Percentiles rank a stretch among this genome's conserved stretches.
Evolutionary conservation across 1,284 basidiomycete species (phyloP).

Genomic region (Apiotrichum laibachii): DNA sequence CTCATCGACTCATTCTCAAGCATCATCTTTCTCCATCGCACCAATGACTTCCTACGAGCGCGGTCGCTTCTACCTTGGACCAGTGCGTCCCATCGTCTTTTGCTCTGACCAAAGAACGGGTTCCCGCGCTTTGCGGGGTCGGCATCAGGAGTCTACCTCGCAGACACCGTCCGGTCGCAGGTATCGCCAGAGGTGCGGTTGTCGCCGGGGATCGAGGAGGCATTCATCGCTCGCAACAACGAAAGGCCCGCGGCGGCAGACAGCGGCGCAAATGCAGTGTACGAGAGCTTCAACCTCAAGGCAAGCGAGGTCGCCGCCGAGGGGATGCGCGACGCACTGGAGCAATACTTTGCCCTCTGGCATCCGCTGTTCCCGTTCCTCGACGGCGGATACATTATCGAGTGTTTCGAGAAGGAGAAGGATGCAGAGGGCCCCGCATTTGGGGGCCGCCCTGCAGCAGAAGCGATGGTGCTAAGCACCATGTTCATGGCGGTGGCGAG

Average conservation of each 20-base stretch:
- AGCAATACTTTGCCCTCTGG: constrained; percentile 28
- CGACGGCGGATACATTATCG: constrained; percentile 22
- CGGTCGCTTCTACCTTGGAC: constrained; percentile 29
- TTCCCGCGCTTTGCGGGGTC: constrained; percentile 32
- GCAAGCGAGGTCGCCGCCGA: constrained; percentile 10
- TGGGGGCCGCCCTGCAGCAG: constrained; percentile 9
- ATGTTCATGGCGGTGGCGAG: constrained; percentile 19
- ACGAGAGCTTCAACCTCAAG: constrained; percentile 12
- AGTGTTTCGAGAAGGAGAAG: constrained; percentile 17
- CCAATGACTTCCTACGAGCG: constrained; percentile 15
- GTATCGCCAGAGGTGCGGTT: constrained; percentile 1
- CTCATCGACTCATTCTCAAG: too few species aligned
- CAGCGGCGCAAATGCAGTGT: constrained; percentile 7
- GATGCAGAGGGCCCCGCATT: constrained; percentile 14
- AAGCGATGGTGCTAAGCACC: constrained; percentile 19
- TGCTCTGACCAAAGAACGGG: constrained; percentile 19
- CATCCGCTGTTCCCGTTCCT: constrained; percentile 34
- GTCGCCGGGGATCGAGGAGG: constrained; percentile 21
- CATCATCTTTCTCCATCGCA: neutral
- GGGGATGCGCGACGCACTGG: constrained; percentile 14
- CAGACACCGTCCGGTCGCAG: constrained; percentile 21
- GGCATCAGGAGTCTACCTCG: constrained; percentile 27
- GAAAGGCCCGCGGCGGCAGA: neutral
- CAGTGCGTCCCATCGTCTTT: constrained; percentile 14
- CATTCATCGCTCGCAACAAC: constrained; percentile 23